phyloP scores from a whole-genome alignment of 2,329 filamentous ascomycete species.

The Beauveria asiatica region DNA sequence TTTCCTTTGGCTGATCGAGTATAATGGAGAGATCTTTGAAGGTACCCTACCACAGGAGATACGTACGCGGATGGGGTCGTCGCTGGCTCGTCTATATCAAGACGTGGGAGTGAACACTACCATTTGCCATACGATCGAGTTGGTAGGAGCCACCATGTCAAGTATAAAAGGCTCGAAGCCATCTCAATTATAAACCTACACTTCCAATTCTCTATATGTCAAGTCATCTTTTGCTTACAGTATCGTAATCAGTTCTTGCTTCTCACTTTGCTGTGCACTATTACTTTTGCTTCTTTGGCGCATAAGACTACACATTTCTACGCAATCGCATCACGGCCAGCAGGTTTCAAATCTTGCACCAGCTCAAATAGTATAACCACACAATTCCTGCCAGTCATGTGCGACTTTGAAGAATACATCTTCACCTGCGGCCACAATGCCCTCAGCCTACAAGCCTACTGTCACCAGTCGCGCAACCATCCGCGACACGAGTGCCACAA shows the following conservation, averaged over 20 bases:
- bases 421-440: constrained; percentile 57
- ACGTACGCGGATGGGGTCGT: not conserved
- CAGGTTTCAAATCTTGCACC: not conserved
- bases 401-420: constrained; percentile 60
- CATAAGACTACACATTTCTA: not conserved
- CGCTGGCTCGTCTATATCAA: not conserved
- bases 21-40: too few species aligned
- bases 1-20: too few species aligned
- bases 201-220: not conserved
- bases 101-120: not conserved
- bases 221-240: not conserved
- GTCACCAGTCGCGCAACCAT: constrained; percentile 68
- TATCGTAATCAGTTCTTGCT: not conserved
- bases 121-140: not conserved
- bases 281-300: not conserved
- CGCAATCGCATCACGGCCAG: not conserved
- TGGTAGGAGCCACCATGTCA: not conserved
- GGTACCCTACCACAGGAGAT: too few species aligned
- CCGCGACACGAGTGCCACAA: constrained; percentile 60
- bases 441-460: constrained; percentile 56
- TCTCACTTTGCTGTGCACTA: too few species aligned
- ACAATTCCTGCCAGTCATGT: constrained; percentile 35
- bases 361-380: too few species aligned
- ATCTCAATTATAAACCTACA: not conserved
- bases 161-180: not conserved